phyloP scores from a whole-genome alignment of 2,329 filamentous ascomycete genomes.

The Colletotrichum melonis region DNA sequence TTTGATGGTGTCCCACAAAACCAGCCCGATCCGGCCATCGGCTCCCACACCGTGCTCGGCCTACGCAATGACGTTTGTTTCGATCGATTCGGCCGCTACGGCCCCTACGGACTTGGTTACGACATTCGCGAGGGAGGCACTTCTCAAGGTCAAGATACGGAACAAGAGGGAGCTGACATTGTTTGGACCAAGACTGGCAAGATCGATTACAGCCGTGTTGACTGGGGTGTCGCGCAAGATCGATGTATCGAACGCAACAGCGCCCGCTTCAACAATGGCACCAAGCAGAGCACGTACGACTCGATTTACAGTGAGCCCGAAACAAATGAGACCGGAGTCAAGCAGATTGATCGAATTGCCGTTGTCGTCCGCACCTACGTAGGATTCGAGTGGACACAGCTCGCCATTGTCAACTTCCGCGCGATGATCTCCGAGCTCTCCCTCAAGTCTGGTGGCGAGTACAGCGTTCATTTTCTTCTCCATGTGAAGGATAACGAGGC shows the following conservation, averaged over 20 bases:
- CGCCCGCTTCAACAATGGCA: conserved; percentile 66
- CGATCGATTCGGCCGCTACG: conserved; percentile 85
- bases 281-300: conserved; percentile 41
- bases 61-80: conserved; percentile 85
- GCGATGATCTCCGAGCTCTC: conserved; percentile 84
- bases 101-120: conserved; percentile 90
- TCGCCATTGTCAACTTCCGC: conserved; percentile 83
- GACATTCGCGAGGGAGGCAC: conserved; percentile 76
- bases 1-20: conserved; percentile 79
- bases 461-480: conserved; percentile 83
- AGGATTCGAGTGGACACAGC: conserved; percentile 81
- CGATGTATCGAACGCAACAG: conserved; percentile 70
- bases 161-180: conserved; percentile 73
- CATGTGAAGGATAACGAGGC: conserved; percentile 84
- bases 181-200: conserved; percentile 67
- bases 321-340: conserved; percentile 38
- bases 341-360: conserved; percentile 72
- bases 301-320: conserved; percentile 20
- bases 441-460: conserved; percentile 83
- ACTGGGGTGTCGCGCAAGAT: conserved; percentile 67
- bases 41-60: conserved; percentile 80
- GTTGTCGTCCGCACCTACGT: conserved; percentile 85
- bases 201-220: conserved; percentile 65
- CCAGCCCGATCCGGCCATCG: conserved; percentile 81
- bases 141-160: conserved; percentile 77